Evolutionary conservation across 2,329 filamentous ascomycete species (phyloP).

Genomic region (Diaporthe sp.): DNA sequence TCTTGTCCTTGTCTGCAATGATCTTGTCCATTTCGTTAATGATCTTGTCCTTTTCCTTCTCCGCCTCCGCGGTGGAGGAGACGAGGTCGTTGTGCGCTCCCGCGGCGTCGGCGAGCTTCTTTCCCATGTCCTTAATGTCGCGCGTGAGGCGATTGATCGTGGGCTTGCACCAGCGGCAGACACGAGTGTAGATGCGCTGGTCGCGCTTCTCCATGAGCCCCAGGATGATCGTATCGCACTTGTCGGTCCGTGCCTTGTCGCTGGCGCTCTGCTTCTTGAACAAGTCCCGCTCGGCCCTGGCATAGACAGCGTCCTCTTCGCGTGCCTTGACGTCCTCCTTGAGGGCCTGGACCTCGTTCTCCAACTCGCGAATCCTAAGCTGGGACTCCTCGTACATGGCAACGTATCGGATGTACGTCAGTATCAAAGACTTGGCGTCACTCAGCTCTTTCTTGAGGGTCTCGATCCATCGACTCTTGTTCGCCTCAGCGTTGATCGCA

Average conservation of each 20-base stretch:
- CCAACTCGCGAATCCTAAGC: not conserved
- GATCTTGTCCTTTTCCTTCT: not conserved
- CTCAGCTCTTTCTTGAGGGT: not conserved
- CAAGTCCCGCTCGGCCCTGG: not conserved
- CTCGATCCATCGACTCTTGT: not conserved
- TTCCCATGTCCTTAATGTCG: not conserved
- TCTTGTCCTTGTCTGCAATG: not conserved
- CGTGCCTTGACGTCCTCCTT: not conserved
- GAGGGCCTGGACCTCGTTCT: not conserved
- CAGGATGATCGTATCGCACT: not conserved
- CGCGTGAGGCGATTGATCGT: not conserved
- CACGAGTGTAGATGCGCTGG: too few relatives aligned
- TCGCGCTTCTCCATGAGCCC: not conserved
- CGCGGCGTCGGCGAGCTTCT: not conserved
- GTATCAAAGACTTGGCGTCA: not conserved
- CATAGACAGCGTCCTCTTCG: not conserved
- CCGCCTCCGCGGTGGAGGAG: not conserved
- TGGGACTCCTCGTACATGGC: not conserved
- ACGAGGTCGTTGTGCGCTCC: not conserved
- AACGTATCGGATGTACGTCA: not conserved
- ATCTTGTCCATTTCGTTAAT: not conserved
- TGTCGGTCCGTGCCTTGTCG: not conserved
- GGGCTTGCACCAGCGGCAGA: not conserved
- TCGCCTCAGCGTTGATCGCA: not conserved
- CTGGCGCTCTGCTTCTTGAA: not conserved